Conservation (phyloP, 73 alveolate genomes). For the Stentor coeruleus region DNA sequence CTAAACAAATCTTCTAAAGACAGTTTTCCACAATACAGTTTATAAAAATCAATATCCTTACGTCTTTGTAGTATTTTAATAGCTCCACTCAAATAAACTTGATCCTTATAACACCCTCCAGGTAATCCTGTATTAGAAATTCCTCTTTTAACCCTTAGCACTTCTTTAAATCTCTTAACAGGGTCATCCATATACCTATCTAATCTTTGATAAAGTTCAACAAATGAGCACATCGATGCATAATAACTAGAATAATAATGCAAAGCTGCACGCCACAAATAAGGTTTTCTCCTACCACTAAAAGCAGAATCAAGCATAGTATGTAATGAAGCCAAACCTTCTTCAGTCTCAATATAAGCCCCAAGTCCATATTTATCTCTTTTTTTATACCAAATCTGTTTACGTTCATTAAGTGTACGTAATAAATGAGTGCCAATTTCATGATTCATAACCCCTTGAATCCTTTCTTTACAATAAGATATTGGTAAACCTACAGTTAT, state of each 20-base stretch:
- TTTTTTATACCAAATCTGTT: constrained; percentile 63
- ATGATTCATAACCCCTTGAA: constrained; percentile 72
- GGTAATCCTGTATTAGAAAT: constrained; percentile 66
- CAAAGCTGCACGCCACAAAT: constrained; percentile 63
- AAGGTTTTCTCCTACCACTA: constrained; percentile 42
- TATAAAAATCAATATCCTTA: constrained; percentile 50
- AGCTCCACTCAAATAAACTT: constrained; percentile 76
- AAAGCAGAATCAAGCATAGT: constrained; percentile 38
- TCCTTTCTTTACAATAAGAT: constrained; percentile 63
- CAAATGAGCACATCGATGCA: constrained; percentile 59
- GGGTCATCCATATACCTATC: constrained; percentile 67
- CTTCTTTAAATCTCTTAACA: constrained; percentile 65
- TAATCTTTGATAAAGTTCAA: constrained; percentile 56
- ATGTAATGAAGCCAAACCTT: constrained; percentile 75
- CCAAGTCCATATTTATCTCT: constrained; percentile 66
- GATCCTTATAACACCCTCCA: constrained; percentile 80
- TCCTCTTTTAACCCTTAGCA: constrained; percentile 81
- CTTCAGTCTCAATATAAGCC: constrained; percentile 67
- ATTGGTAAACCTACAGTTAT: constrained; percentile 70
- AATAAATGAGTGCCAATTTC: constrained; percentile 86
- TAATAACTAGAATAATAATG: constrained; percentile 66
- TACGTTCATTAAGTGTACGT: constrained; percentile 61
- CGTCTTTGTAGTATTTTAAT: constrained; percentile 57
- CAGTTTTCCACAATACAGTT: constrained; percentile 63
- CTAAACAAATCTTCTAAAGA: constrained; percentile 65